phyloP scores from a whole-genome alignment of 2,329 filamentous ascomycete genomes.

The Chaetomiaceae sp. region DNA sequence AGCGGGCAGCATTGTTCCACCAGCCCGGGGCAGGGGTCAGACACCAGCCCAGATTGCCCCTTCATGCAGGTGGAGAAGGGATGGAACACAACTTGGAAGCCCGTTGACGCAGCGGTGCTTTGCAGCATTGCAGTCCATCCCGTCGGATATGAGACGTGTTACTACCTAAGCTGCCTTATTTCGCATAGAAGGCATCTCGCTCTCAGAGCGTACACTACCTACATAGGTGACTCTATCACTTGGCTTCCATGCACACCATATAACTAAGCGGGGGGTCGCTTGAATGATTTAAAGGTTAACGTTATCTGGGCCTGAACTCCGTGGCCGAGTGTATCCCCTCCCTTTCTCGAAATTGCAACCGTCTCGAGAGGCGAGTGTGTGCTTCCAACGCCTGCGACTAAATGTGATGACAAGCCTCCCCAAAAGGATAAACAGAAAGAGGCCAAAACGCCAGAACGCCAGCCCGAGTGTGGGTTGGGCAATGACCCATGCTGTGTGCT shows the following conservation, averaged over 20 bases:
- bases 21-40: conserved; percentile 4
- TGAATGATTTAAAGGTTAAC: too few relatives aligned
- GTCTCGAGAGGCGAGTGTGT: neutral
- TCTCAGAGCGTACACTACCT: too few relatives aligned
- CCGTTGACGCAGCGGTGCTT: too few relatives aligned
- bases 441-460: conserved; percentile 18
- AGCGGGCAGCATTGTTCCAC: conserved; percentile 14
- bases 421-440: conserved; percentile 13
- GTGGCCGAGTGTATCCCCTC: neutral
- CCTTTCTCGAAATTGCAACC: conserved; percentile 2
- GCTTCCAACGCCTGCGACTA: conserved; percentile 12
- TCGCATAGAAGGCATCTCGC: too few relatives aligned
- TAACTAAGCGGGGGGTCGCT: too few relatives aligned
- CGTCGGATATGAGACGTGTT: too few relatives aligned
- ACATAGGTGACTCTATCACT: too few relatives aligned
- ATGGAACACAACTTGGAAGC: too few relatives aligned
- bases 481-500: neutral
- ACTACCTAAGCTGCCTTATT: too few relatives aligned
- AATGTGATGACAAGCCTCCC: conserved; percentile 6
- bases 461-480: neutral
- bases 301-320: conserved; percentile 14
- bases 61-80: conserved; percentile 11
- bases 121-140: too few relatives aligned
- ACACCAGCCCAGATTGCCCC: conserved; percentile 8
- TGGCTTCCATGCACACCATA: too few relatives aligned